Evolutionary conservation across 2,329 filamentous ascomycete genomes (phyloP).

Genomic region (Rutstroemia sp.): DNA sequence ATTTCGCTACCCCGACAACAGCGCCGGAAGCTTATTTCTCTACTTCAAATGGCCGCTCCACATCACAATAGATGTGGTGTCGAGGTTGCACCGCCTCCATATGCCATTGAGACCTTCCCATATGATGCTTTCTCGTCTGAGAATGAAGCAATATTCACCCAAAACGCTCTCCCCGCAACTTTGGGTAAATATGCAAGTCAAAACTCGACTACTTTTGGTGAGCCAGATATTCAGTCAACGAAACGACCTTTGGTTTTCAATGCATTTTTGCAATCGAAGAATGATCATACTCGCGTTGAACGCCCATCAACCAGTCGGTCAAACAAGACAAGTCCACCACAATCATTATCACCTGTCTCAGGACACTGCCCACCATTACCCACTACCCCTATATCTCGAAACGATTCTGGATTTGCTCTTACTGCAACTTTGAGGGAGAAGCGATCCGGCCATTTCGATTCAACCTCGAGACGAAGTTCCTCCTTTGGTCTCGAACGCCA

Average conservation of each 20-base stretch:
- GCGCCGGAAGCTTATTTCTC: constrained; percentile 77
- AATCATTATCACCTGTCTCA: constrained; percentile 69
- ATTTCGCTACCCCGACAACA: constrained; percentile 77
- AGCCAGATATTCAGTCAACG: constrained; percentile 38
- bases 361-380: constrained; percentile 69
- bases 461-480: constrained; percentile 76
- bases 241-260: constrained; percentile 73
- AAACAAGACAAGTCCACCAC: constrained; percentile 52
- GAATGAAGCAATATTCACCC: constrained; percentile 70
- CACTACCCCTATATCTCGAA: constrained; percentile 73
- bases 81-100: constrained; percentile 78
- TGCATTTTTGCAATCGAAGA: constrained; percentile 72
- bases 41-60: constrained; percentile 84
- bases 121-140: constrained; percentile 87
- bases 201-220: constrained; percentile 82
- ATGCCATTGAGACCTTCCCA: constrained; percentile 88
- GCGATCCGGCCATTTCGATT: constrained; percentile 81
- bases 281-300: constrained; percentile 59
- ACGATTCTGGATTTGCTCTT: constrained; percentile 84
- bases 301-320: constrained; percentile 71
- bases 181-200: constrained; percentile 82
- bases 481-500: constrained; percentile 77
- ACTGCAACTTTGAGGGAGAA: constrained; percentile 86
- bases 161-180: constrained; percentile 60
- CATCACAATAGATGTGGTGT: constrained; percentile 85